phyloP scores from a whole-genome alignment of 2,329 filamentous ascomycete genomes.

The Hypoxylon sp. region DNA sequence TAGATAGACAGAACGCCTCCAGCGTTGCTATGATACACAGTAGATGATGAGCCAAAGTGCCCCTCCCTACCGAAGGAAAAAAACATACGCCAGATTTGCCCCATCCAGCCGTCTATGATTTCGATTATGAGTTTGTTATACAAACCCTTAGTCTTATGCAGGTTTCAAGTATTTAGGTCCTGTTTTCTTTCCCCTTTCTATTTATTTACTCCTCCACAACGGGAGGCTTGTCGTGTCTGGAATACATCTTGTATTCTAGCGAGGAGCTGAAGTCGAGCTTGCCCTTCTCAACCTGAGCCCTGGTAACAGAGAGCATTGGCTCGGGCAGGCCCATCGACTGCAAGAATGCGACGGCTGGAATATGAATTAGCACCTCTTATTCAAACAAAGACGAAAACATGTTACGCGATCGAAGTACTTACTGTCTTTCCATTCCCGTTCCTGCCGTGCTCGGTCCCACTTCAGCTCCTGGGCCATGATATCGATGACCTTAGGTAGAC shows the following conservation, averaged over 20 bases:
- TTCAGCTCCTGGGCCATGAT: slow-evolving; percentile 88
- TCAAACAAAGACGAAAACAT: not conserved
- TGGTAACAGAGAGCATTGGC: slow-evolving; percentile 70
- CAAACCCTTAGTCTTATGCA: slow-evolving; percentile 16
- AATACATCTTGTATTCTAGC: slow-evolving; percentile 74
- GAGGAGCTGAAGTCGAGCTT: slow-evolving; percentile 71
- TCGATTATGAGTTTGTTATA: slow-evolving; percentile 30
- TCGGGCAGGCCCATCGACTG: slow-evolving; percentile 77
- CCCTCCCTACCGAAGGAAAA: slow-evolving; percentile 26
- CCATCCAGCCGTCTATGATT: slow-evolving; percentile 39
- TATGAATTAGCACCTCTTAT: slow-evolving; percentile 20
- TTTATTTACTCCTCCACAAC: slow-evolving; percentile 54
- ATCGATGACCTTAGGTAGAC: slow-evolving; percentile 87
- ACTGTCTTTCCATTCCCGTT: slow-evolving; percentile 85
- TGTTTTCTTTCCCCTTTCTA: not conserved
- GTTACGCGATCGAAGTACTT: slow-evolving; percentile 54
- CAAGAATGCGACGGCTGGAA: slow-evolving; percentile 69
- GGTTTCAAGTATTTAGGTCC: slow-evolving; percentile 16
- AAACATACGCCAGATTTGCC: slow-evolving; percentile 40
- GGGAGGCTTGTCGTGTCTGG: slow-evolving; percentile 68
- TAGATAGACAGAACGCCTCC: slow-evolving; percentile 24
- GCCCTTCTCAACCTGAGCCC: slow-evolving; percentile 73
- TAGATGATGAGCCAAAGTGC: slow-evolving; percentile 21
- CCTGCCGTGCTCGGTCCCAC: slow-evolving; percentile 81
- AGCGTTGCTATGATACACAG: slow-evolving; percentile 22